A percentile compares a stretch with the other conserved stretches of the same genome.
phyloP scores from a whole-genome alignment of 805 yeast species.

The Yueomyces sinensis region DNA sequence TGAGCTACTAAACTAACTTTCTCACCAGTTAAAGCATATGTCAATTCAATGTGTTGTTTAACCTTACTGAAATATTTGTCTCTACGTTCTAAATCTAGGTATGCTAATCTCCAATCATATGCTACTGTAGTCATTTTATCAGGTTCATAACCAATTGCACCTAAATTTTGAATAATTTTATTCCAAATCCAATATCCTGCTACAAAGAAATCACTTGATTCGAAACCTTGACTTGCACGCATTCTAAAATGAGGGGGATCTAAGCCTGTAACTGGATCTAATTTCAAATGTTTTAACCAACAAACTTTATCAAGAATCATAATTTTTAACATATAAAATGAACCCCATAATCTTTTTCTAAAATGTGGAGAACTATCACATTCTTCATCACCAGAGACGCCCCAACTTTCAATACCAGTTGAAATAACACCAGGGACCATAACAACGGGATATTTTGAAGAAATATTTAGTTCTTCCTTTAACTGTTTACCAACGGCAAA shows the following conservation, averaged over 20 bases:
- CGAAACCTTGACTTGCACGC: slow-evolving; percentile 92
- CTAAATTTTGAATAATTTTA: slow-evolving; percentile 84
- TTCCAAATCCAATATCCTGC: slow-evolving; percentile 99
- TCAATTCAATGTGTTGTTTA: slow-evolving; percentile 58
- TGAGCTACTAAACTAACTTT: slow-evolving; percentile 78
- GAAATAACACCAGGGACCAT: slow-evolving; percentile 95
- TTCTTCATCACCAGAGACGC: slow-evolving; percentile 55
- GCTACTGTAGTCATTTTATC: slow-evolving; percentile 83
- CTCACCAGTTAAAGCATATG: slow-evolving; percentile 36
- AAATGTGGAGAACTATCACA: slow-evolving; percentile 81
- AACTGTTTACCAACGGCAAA: slow-evolving; percentile 77
- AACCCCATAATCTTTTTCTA: slow-evolving; percentile 91
- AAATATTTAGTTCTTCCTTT: slow-evolving; percentile 35
- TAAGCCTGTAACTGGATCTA: slow-evolving; percentile 83
- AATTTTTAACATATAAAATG: slow-evolving; percentile 84
- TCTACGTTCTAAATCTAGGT: slow-evolving; percentile 73
- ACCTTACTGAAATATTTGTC: slow-evolving; percentile 76
- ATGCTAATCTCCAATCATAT: slow-evolving; percentile 93
- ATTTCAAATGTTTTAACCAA: slow-evolving; percentile 84
- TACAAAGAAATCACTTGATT: slow-evolving; percentile 90
- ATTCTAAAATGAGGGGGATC: slow-evolving; percentile 77
- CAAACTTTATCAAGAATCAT: slow-evolving; percentile 87
- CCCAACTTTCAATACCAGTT: slow-evolving; percentile 93
- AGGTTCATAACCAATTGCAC: slow-evolving; percentile 89
- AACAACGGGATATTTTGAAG: slow-evolving; percentile 63